phyloP scores from a whole-genome alignment of 176 grass and related monocot genomes.

The Melocanna baccifera region DNA sequence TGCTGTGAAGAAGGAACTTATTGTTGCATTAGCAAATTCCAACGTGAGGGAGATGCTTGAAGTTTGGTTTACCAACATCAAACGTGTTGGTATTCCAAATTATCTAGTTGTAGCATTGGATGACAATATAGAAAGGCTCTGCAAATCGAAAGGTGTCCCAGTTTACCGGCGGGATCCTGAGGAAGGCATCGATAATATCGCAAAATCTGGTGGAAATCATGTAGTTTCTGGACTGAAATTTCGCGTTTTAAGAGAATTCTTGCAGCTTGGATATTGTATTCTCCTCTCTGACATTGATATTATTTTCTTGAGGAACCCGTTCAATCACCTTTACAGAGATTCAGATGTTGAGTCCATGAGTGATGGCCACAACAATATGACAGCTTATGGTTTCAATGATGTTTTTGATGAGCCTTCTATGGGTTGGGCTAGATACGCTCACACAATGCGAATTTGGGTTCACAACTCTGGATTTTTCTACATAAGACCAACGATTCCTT shows the following conservation, averaged over 20 bases:
- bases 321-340: constrained; percentile 67
- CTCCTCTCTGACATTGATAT: constrained; percentile 75
- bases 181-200: constrained; percentile 56
- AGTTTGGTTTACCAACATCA: constrained; percentile 64
- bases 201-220: constrained; percentile 60
- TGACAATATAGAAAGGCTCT: constrained; percentile 51
- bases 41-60: constrained; percentile 65
- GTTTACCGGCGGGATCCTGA: constrained; percentile 62
- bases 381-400: constrained; percentile 68
- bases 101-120: constrained; percentile 75
- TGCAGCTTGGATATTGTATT: constrained; percentile 71
- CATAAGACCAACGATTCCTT: constrained; percentile 60
- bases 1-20: constrained; percentile 59
- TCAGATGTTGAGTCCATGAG: constrained; percentile 79
- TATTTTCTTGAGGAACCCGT: constrained; percentile 68
- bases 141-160: constrained; percentile 52
- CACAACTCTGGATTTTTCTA: constrained; percentile 79
- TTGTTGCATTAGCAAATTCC: constrained; percentile 72
- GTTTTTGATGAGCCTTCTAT: constrained; percentile 69
- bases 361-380: constrained; percentile 68
- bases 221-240: constrained; percentile 73
- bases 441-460: constrained; percentile 77
- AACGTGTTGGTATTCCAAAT: constrained; percentile 62
- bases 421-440: constrained; percentile 82
- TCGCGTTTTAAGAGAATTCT: constrained; percentile 64